Percentiles rank a stretch among this genome's conserved stretches.
Conservation (phyloP, 495 filamentous ascomycete species). For the Trichocladium uniseriatum region DNA sequence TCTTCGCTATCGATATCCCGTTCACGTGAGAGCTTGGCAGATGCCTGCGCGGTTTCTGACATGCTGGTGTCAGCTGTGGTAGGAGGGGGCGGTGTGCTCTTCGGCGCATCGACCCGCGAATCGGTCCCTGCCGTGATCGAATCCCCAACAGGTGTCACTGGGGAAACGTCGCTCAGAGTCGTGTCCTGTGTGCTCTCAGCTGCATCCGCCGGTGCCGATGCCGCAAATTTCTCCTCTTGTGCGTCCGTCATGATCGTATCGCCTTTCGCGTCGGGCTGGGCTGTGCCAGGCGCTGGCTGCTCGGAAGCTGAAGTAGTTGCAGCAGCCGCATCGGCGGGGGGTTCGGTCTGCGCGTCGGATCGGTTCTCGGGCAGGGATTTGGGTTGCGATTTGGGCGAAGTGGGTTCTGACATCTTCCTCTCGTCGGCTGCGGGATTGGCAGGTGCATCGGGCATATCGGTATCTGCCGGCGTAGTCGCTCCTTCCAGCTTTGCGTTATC, state of each 20-base stretch:
- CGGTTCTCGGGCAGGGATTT: neutral
- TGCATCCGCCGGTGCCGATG: slow-evolving; percentile 2
- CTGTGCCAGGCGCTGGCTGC: neutral
- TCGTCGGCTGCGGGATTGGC: neutral
- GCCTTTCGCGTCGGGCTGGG: slow-evolving; percentile 5
- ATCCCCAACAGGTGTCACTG: slow-evolving; percentile 20
- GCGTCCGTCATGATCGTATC: slow-evolving; percentile 28
- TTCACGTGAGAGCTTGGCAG: slow-evolving; percentile 54
- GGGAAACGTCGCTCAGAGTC: slow-evolving; percentile 13
- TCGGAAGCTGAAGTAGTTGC: neutral
- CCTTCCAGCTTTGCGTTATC: slow-evolving; percentile 11
- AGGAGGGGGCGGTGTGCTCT: slow-evolving; percentile 13
- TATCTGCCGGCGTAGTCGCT: slow-evolving; percentile 12
- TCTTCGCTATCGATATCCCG: slow-evolving; percentile 62
- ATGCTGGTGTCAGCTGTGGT: slow-evolving; percentile 29
- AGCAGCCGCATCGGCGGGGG: neutral
- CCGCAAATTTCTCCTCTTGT: neutral
- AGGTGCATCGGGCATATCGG: slow-evolving; percentile 30
- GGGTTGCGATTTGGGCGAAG: slow-evolving; percentile 1
- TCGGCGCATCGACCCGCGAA: slow-evolving; percentile 3
- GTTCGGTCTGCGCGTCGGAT: neutral
- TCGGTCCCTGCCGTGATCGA: slow-evolving; percentile 3
- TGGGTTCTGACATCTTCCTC: neutral
- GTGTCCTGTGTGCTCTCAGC: slow-evolving; percentile 25
- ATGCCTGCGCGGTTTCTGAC: slow-evolving; percentile 24